These are phyloP conservation scores for Hirsutella minnesotensis DNA, from an alignment of 2,329 filamentous ascomycete genomes.

Conservation along the genomic window DNA sequence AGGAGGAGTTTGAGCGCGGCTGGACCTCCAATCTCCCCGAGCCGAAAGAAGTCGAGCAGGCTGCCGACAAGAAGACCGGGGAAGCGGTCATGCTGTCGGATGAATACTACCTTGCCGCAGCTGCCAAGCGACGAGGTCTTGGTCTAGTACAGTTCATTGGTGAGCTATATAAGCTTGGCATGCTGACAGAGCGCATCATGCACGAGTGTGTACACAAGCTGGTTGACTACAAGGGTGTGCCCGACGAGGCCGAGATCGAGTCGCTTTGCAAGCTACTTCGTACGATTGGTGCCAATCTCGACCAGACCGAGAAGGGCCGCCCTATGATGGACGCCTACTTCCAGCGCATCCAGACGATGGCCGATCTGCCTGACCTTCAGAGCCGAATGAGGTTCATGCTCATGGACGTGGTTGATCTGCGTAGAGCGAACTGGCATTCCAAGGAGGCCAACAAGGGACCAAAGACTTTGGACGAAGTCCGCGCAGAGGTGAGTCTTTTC, in stretches of 20 bases:
- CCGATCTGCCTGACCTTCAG: slow-evolving; percentile 66
- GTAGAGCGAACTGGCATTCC: slow-evolving; percentile 64
- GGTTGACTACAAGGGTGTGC: slow-evolving; percentile 85
- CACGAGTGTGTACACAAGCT: slow-evolving; percentile 97
- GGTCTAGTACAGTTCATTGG: slow-evolving; percentile 98
- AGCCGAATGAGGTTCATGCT: slow-evolving; percentile 95
- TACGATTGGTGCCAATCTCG: slow-evolving; percentile 83
- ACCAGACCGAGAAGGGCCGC: slow-evolving; percentile 69
- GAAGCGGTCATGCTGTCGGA: slow-evolving; percentile 83
- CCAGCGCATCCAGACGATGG: slow-evolving; percentile 69
- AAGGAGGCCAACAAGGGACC: slow-evolving; percentile 91
- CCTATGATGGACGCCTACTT: slow-evolving; percentile 93
- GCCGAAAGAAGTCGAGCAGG: slow-evolving; percentile 52
- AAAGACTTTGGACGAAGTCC: slow-evolving; percentile 90
- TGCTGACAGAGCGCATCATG: slow-evolving; percentile 99
- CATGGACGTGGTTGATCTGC: slow-evolving; percentile 83
- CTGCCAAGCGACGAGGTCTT: slow-evolving; percentile 90
- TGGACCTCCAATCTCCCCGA: slow-evolving; percentile 82
- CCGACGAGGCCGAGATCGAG: slow-evolving; percentile 93
- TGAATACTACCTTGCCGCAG: slow-evolving; percentile 89
- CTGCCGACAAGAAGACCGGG: slow-evolving; percentile 37
- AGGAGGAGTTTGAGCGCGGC: slow-evolving; percentile 96
- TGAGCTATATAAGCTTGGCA: slow-evolving; percentile 95
- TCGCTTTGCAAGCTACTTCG: slow-evolving; percentile 85
- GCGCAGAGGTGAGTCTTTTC: slow-evolving; percentile 51